Conservation (phyloP, 2,329 filamentous ascomycete genomes). For the Pseudomassariella vexata region DNA sequence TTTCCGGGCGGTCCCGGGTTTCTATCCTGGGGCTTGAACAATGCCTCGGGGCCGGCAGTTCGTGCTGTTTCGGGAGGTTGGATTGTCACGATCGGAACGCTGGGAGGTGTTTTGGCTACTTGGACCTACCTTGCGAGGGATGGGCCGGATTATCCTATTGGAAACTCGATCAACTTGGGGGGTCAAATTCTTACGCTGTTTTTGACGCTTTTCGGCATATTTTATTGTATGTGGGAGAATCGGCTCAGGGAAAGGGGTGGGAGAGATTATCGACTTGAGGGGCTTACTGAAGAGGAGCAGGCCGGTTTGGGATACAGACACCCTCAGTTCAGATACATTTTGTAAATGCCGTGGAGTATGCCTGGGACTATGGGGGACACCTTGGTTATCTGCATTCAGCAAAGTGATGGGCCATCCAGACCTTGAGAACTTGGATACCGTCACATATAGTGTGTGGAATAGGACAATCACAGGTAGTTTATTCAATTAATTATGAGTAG, state of each 20-base stretch:
- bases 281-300: slow-evolving; percentile 39
- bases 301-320: slow-evolving; percentile 45
- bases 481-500: too few species aligned
- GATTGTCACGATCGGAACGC: slow-evolving; percentile 48
- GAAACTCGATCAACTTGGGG: slow-evolving; percentile 51
- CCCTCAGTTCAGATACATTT: slow-evolving; percentile 51
- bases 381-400: too few species aligned
- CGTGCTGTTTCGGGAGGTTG: slow-evolving; percentile 51
- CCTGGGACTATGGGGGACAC: too few species aligned
- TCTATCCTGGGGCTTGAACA: slow-evolving; percentile 54
- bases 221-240: slow-evolving; percentile 51
- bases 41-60: slow-evolving; percentile 49
- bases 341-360: too few species aligned
- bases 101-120: slow-evolving; percentile 49
- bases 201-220: slow-evolving; percentile 41
- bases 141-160: slow-evolving; percentile 38
- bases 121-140: slow-evolving; percentile 48
- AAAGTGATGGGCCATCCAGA: too few species aligned
- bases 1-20: slow-evolving; percentile 55
- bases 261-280: slow-evolving; percentile 41
- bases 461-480: too few species aligned
- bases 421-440: too few species aligned
- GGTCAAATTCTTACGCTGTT: slow-evolving; percentile 39
- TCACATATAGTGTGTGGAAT: too few species aligned
- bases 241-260: slow-evolving; percentile 38